Conservation (phyloP, 2,329 filamentous ascomycete genomes). For the Phialophora chinensis region DNA sequence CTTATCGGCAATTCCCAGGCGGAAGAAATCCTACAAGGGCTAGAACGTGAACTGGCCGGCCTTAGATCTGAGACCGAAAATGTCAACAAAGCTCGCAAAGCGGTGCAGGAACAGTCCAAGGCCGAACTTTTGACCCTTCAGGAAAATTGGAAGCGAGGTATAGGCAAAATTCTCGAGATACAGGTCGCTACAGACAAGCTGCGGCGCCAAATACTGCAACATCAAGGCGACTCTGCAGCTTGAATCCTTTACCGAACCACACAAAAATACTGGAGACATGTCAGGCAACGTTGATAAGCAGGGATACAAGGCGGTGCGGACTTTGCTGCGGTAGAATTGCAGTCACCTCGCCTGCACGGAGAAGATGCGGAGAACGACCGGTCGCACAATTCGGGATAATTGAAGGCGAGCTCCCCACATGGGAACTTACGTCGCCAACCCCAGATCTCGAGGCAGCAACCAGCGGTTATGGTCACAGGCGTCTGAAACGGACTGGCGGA, state of each 20-base stretch:
- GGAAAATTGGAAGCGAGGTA: conserved; percentile 77
- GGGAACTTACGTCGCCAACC: conserved; percentile 2
- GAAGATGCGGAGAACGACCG: conserved; percentile 30
- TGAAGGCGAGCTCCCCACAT: conserved; percentile 26
- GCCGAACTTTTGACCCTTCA: conserved; percentile 77
- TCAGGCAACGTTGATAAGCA: conserved; percentile 15
- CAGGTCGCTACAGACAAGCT: conserved; percentile 82
- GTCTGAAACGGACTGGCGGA: neutral
- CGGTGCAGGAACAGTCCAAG: conserved; percentile 71
- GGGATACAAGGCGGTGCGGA: conserved; percentile 4
- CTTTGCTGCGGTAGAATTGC: conserved; percentile 13
- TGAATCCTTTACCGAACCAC: conserved; percentile 8
- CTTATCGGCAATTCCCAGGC: conserved; percentile 80
- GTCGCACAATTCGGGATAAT: conserved; percentile 26
- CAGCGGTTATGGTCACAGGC: neutral
- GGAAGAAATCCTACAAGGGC: conserved; percentile 70
- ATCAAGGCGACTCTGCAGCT: conserved; percentile 38
- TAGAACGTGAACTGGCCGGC: conserved; percentile 77
- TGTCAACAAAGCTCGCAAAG: conserved; percentile 72
- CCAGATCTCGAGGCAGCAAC: neutral
- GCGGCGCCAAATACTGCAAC: conserved; percentile 69
- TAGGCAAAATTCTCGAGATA: conserved; percentile 81
- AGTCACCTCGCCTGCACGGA: conserved; percentile 7
- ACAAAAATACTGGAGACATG: conserved; percentile 2
- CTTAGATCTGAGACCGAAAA: conserved; percentile 72